A percentile compares a stretch with the other conserved stretches of the same genome.
Conservation (phyloP, 306 rosid species). For the Spatholobus suberectus region DNA sequence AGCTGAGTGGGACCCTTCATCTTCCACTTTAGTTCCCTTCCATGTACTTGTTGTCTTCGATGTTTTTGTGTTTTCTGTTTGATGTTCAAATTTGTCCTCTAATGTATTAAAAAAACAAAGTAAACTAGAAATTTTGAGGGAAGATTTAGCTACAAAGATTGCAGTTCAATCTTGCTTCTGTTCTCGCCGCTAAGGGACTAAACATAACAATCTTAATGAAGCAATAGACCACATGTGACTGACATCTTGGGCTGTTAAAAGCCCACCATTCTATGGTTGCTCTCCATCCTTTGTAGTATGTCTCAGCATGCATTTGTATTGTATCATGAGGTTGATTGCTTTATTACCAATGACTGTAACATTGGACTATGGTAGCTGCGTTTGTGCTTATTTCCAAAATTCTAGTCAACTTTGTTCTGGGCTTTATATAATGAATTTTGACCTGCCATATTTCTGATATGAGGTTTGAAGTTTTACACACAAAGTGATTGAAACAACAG, state of each 20-base stretch:
- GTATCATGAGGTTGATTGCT: slow-evolving; percentile 3
- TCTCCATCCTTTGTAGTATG: slow-evolving; percentile 12
- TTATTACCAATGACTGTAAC: neutral
- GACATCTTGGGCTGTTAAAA: slow-evolving; percentile 9
- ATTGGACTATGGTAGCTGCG: neutral
- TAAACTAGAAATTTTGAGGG: neutral
- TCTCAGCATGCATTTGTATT: neutral
- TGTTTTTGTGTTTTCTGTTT: slow-evolving; percentile 1
- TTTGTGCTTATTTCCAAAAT: neutral
- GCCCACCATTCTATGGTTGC: neutral
- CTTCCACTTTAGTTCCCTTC: slow-evolving; percentile 14
- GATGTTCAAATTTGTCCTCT: slow-evolving; percentile 14
- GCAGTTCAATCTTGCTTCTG: neutral
- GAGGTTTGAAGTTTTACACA: neutral
- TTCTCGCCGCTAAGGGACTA: neutral
- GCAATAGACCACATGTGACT: neutral
- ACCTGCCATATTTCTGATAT: neutral
- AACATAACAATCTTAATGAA: neutral
- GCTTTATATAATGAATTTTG: neutral
- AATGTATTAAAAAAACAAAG: neutral
- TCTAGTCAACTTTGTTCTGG: neutral
- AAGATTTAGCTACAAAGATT: neutral
- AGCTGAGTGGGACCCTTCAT: slow-evolving; percentile 20
- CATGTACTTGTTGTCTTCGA: neutral
- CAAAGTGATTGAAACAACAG: neutral